Evolutionary conservation across 495 filamentous ascomycete genomes (phyloP), one percentile per base, ranked within the genome.

Genomic region (Polyplosphaeria fusca): DNA sequence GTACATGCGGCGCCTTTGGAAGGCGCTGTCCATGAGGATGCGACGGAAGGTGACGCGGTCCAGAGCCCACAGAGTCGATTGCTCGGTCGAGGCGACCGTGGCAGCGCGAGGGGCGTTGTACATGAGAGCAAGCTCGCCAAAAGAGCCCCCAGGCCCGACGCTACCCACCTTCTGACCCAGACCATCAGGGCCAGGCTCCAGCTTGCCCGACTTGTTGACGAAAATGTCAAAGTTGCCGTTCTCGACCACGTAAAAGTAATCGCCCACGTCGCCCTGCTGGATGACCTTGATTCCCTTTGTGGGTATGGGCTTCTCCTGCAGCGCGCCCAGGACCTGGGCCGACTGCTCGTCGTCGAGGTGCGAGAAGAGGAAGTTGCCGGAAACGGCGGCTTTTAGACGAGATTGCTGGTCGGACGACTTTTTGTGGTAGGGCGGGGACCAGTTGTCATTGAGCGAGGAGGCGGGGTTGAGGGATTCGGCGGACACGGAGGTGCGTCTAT

Each of bases 81-180:
- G 64, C 48, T 94, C 90, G 23, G 84, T 84, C 16, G 87, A 93
- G 48, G 94, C 82, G 48, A 98, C 89, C 1, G 93, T 97, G 2
- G 93, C 93, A n/a, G 94, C 94, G 64, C 93, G 86, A 3, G 94
- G 93, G 14, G 93, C 90, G 65, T 96, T 96, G 74, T 98, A 98
- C 93, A 98, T 97, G 65, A 98, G 77, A 20, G 93, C 93, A 46
- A 98, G 77, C 73, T 98, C 93, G 58, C 93, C 93, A 74, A 98
- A 98, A n/a, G 89, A 94, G 48, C 91, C 90, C 24, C 94, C 94
- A 2, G 91, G 82, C 32, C 87, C 87, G 49, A 91, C 92, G 35
- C 74, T 81, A 65, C 80, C 81, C n/a, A 97, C 91, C 61, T 87
- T 88, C 50, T 79, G 78, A 26, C 93, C 93, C 77, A 96, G 81